These are phyloP conservation scores for Acanthamoeba triangularis DNA, from an alignment of 208 protist genomes.

Conservation along the genomic window DNA sequence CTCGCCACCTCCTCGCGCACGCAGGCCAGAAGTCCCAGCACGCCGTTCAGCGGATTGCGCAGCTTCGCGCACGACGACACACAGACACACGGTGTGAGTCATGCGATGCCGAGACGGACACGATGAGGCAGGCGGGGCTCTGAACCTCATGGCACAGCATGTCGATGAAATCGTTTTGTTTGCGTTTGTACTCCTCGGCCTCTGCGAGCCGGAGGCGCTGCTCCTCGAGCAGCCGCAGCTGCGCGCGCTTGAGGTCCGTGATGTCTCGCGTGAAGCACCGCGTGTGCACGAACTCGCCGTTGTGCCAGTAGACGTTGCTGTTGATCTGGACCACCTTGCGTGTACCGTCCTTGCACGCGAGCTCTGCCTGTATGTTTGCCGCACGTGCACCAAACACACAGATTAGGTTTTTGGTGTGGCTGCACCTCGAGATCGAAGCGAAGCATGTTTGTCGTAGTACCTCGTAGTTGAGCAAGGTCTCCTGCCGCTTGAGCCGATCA, in stretches of 20 bases:
- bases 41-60: conserved; percentile 25
- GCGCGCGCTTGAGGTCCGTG: conserved; percentile 38
- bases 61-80: neutral
- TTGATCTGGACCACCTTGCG: conserved; percentile 24
- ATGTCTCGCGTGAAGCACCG: conserved; percentile 50
- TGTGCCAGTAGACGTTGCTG: conserved; percentile 45
- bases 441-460: no score
- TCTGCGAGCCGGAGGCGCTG: neutral
- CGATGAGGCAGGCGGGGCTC: neutral
- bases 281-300: conserved; percentile 12
- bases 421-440: no score
- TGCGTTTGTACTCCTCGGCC: conserved; percentile 23
- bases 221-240: conserved; percentile 3
- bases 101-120: neutral
- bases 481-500: neutral
- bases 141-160: conserved; percentile 61
- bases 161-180: conserved; percentile 38
- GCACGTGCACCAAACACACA: neutral
- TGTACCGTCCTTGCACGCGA: conserved; percentile 5
- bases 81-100: neutral
- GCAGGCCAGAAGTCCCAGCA: neutral
- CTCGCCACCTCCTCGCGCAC: conserved; percentile 3
- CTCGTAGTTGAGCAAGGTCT: conserved; percentile 65
- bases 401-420: no score
- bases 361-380: neutral